Percentiles rank a stretch among this genome's conserved stretches.
These are phyloP conservation scores for Dysphania ambrosioides DNA, from an alignment of 148 eudicot genomes.

Conservation along the genomic window DNA sequence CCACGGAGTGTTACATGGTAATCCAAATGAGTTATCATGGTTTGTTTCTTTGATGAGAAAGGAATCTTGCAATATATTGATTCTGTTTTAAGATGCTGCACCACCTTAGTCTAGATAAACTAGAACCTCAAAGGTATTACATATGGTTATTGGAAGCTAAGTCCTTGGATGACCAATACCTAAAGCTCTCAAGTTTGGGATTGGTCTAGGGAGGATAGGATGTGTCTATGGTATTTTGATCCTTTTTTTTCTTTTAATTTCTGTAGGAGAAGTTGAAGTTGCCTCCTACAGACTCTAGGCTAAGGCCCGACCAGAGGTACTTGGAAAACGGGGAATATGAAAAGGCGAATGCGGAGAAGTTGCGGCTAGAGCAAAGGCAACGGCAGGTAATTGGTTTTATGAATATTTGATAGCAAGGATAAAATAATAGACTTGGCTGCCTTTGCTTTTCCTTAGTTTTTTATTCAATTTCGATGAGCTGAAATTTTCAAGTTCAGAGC, in stretches of 20 bases:
- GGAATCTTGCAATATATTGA: not conserved
- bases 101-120: not conserved
- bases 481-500: not conserved
- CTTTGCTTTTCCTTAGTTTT: not conserved
- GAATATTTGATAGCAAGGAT: not conserved
- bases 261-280: constrained; percentile 74
- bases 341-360: constrained; percentile 82
- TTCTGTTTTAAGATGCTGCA: not conserved
- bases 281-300: constrained; percentile 92
- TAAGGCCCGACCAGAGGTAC: constrained; percentile 90
- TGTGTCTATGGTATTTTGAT: constrained; percentile 7
- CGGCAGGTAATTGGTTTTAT: constrained; percentile 61
- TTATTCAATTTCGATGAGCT: not conserved
- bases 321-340: constrained; percentile 86
- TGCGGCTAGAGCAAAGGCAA: constrained; percentile 86
- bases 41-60: not conserved
- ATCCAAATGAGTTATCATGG: not conserved
- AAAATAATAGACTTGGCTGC: not conserved
- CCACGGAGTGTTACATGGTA: not conserved
- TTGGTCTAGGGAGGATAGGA: not conserved
- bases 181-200: not conserved
- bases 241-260: not conserved
- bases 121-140: not conserved
- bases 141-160: not conserved
- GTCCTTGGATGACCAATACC: not conserved